Percentiles rank a stretch among this genome's conserved stretches.
phyloP scores from a whole-genome alignment of 495 filamentous ascomycete genomes.

The Glonium stellatum region DNA sequence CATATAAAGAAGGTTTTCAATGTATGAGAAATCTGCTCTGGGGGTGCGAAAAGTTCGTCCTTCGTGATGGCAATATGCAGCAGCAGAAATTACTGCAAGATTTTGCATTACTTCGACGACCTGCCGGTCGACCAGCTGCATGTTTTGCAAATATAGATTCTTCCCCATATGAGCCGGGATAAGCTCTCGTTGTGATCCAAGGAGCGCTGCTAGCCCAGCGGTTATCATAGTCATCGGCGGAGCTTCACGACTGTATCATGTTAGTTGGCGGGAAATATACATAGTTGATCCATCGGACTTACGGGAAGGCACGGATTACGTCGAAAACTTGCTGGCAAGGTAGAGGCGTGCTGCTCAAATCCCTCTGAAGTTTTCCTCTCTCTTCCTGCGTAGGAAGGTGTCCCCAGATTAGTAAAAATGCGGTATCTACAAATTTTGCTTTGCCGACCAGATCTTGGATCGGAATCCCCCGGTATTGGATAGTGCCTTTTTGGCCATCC shows the following conservation, averaged over 20 bases:
- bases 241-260: neutral
- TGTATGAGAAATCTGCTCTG: conserved; percentile 35
- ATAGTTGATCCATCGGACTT: neutral
- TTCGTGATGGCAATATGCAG: conserved; percentile 24
- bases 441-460: conserved; percentile 41
- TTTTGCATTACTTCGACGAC: neutral
- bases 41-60: conserved; percentile 24
- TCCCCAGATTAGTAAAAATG: neutral
- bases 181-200: neutral
- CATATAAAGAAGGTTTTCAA: conserved; percentile 42
- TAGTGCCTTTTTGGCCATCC: conserved; percentile 37
- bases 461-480: conserved; percentile 34
- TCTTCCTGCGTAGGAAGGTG: neutral
- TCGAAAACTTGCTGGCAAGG: neutral
- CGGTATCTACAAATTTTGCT: conserved; percentile 36
- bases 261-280: neutral
- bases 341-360: neutral
- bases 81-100: neutral
- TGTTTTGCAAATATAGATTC: neutral
- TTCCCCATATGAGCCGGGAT: neutral
- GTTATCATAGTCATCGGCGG: neutral
- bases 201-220: neutral
- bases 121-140: neutral
- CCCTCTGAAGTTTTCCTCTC: neutral
- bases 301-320: neutral